Conservation (phyloP, 1,139 yeast genomes). For the Ogataea hybrid region DNA sequence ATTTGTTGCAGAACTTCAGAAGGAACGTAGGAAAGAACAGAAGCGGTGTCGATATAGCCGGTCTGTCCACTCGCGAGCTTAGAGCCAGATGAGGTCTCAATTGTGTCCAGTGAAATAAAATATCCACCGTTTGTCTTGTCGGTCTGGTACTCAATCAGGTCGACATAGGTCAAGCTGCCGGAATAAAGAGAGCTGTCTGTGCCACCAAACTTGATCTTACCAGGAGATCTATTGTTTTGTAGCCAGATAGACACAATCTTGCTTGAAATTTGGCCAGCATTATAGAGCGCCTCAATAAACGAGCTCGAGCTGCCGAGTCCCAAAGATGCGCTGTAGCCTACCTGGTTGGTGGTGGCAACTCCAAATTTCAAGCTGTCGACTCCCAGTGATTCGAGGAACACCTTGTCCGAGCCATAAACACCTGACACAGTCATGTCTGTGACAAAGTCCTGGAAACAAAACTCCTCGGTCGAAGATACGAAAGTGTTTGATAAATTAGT, state of each 20-base stretch:
- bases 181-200: slow-evolving; percentile 18
- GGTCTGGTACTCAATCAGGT: slow-evolving; percentile 4
- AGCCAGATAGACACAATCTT: slow-evolving; percentile 55
- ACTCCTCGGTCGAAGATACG: slow-evolving; percentile 3
- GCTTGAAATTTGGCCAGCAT: slow-evolving; percentile 46
- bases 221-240: slow-evolving; percentile 30
- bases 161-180: slow-evolving; percentile 20
- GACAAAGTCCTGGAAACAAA: slow-evolving; percentile 11
- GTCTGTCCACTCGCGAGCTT: slow-evolving; percentile 23
- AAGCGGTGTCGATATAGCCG: slow-evolving; percentile 24
- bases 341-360: slow-evolving; percentile 42
- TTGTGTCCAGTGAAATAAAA: slow-evolving; percentile 12
- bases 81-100: slow-evolving; percentile 14
- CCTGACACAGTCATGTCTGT: slow-evolving; percentile 36
- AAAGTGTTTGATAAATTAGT: slow-evolving; percentile 9
- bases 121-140: slow-evolving; percentile 16
- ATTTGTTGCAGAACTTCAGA: slow-evolving; percentile 36
- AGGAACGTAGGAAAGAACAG: slow-evolving; percentile 32
- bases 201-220: slow-evolving; percentile 32
- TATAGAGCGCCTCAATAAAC: slow-evolving; percentile 41
- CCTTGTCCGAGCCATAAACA: slow-evolving; percentile 46
- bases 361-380: slow-evolving; percentile 47
- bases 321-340: slow-evolving; percentile 43
- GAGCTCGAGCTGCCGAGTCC: slow-evolving; percentile 50
- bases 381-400: slow-evolving; percentile 35